Evolutionary conservation across 2,329 filamentous ascomycete genomes (phyloP).

Genomic region (Aphanocladium album): DNA sequence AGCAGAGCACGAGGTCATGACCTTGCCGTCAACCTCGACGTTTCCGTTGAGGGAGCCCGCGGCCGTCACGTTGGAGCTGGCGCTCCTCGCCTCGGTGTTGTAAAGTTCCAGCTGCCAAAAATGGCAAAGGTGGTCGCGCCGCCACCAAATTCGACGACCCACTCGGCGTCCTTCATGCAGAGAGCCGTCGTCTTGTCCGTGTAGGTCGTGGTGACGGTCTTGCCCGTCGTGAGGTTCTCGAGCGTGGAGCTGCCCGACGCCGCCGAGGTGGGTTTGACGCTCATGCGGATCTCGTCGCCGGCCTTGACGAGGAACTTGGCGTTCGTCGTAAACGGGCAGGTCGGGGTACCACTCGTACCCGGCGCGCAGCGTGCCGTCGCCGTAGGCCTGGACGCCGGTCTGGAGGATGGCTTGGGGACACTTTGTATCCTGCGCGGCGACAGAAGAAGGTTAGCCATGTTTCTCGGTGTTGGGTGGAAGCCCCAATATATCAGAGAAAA

Average conservation of each 20-base stretch:
- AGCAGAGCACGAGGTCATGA: neutral
- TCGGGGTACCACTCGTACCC: conserved; percentile 40
- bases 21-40: neutral
- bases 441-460: too few relatives aligned
- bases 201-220: conserved; percentile 45
- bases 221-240: conserved; percentile 45
- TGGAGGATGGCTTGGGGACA: conserved; percentile 33
- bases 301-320: conserved; percentile 18
- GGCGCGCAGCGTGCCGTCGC: conserved; percentile 28
- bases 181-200: conserved; percentile 33
- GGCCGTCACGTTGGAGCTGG: conserved; percentile 33
- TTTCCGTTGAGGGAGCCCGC: conserved; percentile 15
- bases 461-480: too few relatives aligned
- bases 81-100: neutral
- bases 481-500: too few relatives aligned
- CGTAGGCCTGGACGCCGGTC: conserved; percentile 34
- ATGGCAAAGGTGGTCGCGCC: conserved; percentile 18
- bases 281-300: conserved; percentile 21
- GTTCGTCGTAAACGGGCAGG: conserved; percentile 31
- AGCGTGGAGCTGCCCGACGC: conserved; percentile 18
- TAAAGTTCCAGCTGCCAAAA: conserved; percentile 13
- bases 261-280: conserved; percentile 18
- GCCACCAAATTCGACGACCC: conserved; percentile 45
- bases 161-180: conserved; percentile 53
- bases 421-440: conserved; percentile 2